Base-by-base conservation (phyloP, 148 eudicot genomes). In the Polygonum maritimum region DNA sequence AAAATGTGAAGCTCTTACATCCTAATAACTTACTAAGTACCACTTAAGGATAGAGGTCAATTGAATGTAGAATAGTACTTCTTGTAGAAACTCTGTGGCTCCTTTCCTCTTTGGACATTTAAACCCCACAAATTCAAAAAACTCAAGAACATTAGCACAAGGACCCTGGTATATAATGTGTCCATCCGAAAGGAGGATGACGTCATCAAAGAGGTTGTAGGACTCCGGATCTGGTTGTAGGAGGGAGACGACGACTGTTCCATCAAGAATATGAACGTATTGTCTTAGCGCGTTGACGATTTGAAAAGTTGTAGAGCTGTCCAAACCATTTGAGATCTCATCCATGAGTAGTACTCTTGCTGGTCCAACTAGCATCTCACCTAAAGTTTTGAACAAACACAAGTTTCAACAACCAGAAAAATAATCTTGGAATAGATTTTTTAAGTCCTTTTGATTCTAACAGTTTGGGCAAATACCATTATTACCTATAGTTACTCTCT, bases 321-420 rank as follows among this genome's bases (percentile, higher is more conserved):
- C 89, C 79, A 86, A 76, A 21, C 89, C 89, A n/a, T 83, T 87
- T 4, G 87, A 87, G 39, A 87, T 87, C 79, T 87, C 89, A 76
- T 87, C 89, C 89, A 84, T 87, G 78, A 84, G 77, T 1, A 84
- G 71, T 0, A 79, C 89, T 39, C 79, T 84, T 9, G 87, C 75
- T 22, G 84, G 87, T 60, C 89, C 89, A 45, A 87, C 87, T 75
- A 87, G 73, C 86, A 87, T 82, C 73, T 87, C 89, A 18, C 89
- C 89, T 87, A 70, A 8, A 26, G 41, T 22, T 22, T 15, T 19
- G 33, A 21, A 21, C n/a, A 57, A 7, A 21, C 18, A n/a, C 8
- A 54, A 18, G 22, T 18, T 51, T 0, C 47, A 44, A 44, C 47
- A 44, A 19, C 19, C 19, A 7, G 57, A 51, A n/a, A 51, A 51